Conservation (phyloP, 805 yeast genomes). For the Starmera amethionina region DNA sequence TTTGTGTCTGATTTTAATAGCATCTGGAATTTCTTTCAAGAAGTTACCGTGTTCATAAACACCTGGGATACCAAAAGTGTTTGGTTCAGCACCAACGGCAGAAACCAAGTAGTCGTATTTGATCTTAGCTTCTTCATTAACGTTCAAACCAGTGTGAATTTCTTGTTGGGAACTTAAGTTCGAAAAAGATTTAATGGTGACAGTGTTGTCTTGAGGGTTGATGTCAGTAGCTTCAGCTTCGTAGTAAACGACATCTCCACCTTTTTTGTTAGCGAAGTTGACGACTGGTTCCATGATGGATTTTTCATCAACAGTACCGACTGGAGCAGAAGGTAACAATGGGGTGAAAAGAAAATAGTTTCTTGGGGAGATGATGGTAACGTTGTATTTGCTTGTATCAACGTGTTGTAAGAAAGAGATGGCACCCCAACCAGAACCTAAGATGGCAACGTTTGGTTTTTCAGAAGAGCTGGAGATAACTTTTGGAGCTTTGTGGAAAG, state of each 20-base stretch:
- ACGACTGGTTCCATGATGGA: constrained; percentile 94
- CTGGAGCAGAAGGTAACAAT: constrained; percentile 83
- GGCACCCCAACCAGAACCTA: constrained; percentile 94
- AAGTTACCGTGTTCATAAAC: constrained; percentile 76
- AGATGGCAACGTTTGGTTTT: constrained; percentile 44
- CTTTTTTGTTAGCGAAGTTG: constrained; percentile 67
- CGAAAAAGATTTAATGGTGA: constrained; percentile 45
- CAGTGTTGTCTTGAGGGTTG: constrained; percentile 63
- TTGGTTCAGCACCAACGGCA: constrained; percentile 91
- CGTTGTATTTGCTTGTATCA: constrained; percentile 83
- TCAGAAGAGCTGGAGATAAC: constrained; percentile 23
- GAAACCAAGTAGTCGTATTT: constrained; percentile 78
- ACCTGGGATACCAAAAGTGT: constrained; percentile 91
- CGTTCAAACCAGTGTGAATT: constrained; percentile 23
- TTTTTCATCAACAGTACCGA: constrained; percentile 83
- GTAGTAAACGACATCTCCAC: constrained; percentile 71
- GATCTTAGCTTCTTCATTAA: constrained; percentile 32
- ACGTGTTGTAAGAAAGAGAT: constrained; percentile 75
- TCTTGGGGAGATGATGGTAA: constrained; percentile 84
- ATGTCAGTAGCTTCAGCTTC: constrained; percentile 87
- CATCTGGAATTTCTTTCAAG: constrained; percentile 84
- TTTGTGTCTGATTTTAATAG: constrained; percentile 69
- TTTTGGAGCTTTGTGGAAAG: constrained; percentile 29
- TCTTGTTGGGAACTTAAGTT: constrained; percentile 27
- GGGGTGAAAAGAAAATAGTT: constrained; percentile 93